Evolutionary conservation across 2,329 filamentous ascomycete species (phyloP).

Genomic region (Fusarium subglutinans): DNA sequence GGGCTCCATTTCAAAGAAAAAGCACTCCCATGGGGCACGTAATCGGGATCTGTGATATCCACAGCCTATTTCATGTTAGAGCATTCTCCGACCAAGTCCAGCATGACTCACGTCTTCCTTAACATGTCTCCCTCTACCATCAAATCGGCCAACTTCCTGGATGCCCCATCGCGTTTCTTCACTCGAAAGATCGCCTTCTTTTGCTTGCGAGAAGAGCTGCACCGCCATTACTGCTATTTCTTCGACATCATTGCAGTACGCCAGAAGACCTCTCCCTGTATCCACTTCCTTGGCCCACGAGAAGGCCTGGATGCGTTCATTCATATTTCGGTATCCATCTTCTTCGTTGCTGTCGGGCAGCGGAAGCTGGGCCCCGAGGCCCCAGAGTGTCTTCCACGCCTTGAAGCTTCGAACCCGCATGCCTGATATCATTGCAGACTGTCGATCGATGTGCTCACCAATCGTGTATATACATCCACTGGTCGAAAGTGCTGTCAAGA

Average conservation of each 20-base stretch:
- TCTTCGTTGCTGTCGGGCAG: constrained; percentile 54
- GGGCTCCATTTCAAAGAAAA: constrained; percentile 65
- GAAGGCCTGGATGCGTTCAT: constrained; percentile 61
- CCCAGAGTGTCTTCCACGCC: constrained; percentile 65
- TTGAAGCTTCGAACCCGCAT: constrained; percentile 54
- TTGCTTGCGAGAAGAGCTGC: constrained; percentile 48
- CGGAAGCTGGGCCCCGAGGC: constrained; percentile 61
- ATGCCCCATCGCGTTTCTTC: constrained; percentile 58
- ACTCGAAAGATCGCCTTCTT: constrained; percentile 22
- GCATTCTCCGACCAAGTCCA: background rate
- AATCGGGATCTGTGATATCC: constrained; percentile 58
- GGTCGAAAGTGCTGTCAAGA: constrained; percentile 61
- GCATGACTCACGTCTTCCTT: constrained; percentile 40
- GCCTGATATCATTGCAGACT: constrained; percentile 42
- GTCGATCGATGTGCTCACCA: constrained; percentile 55
- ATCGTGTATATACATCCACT: constrained; percentile 61
- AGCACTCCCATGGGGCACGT: constrained; percentile 57
- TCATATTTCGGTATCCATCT: constrained; percentile 47
- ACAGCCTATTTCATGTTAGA: constrained; percentile 38
- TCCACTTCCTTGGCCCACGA: constrained; percentile 60
- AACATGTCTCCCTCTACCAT: constrained; percentile 57
- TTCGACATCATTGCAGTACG: constrained; percentile 60
- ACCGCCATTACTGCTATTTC: constrained; percentile 63
- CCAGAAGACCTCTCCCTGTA: constrained; percentile 56
- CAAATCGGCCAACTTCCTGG: constrained; percentile 60